phyloP scores from a whole-genome alignment of 305 asterid species.

The Plantago coronopus region DNA sequence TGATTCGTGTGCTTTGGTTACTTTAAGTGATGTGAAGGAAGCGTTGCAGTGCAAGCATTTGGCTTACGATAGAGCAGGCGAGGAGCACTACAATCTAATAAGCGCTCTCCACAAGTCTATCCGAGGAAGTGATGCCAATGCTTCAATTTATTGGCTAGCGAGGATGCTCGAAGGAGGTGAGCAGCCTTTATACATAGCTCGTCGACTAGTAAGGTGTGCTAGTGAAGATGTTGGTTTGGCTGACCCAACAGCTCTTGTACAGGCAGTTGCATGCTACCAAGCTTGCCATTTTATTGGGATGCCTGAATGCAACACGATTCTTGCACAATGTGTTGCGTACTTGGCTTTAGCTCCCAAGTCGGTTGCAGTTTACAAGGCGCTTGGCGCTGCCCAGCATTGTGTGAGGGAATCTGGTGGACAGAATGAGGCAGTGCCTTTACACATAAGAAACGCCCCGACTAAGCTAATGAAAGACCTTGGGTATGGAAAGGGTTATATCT shows the following conservation, averaged over 20 bases:
- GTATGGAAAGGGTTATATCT: constrained; percentile 64
- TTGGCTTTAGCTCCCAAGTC: constrained; percentile 86
- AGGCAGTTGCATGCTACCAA: constrained; percentile 82
- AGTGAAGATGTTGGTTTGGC: constrained; percentile 84
- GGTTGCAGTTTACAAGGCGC: constrained; percentile 55
- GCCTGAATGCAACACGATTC: constrained; percentile 77
- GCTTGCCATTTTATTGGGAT: constrained; percentile 76
- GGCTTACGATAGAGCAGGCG: constrained; percentile 72
- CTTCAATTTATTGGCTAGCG: constrained; percentile 81
- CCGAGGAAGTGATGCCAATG: constrained; percentile 78
- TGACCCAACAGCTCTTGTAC: constrained; percentile 69
- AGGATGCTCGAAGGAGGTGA: constrained; percentile 93
- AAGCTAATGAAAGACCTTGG: constrained; percentile 85
- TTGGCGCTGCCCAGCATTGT: constrained; percentile 48
- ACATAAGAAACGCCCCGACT: constrained; percentile 85
- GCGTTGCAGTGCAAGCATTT: constrained; percentile 78
- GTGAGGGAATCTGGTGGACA: constrained; percentile 75
- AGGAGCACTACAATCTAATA: constrained; percentile 77
- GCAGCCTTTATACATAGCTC: constrained; percentile 80
- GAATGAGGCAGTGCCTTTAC: constrained; percentile 80
- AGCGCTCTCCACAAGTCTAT: constrained; percentile 88
- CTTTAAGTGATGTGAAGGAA: constrained; percentile 47
- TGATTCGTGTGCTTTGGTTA: constrained; percentile 13
- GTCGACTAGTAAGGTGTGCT: constrained; percentile 66
- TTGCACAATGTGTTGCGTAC: constrained; percentile 74